Evolutionary conservation across 768 basidiomycete genomes (phyloP).

Genomic region (Holtermanniella nyarrowii): DNA sequence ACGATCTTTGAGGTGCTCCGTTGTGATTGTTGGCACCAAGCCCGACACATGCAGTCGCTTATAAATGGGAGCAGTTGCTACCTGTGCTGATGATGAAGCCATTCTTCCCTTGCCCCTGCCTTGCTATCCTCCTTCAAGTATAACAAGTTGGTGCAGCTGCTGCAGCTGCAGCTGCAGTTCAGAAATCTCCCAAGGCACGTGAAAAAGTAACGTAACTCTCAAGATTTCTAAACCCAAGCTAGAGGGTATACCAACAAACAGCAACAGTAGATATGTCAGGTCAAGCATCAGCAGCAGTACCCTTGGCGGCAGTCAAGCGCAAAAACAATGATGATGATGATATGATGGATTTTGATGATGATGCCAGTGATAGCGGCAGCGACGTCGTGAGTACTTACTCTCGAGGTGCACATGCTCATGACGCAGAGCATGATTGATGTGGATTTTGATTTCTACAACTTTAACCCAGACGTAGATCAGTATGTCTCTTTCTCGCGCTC

Average conservation of each 20-base stretch:
- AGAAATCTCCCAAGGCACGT: no score
- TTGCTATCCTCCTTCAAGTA: not conserved
- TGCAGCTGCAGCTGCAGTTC: no score
- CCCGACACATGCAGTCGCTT: constrained; percentile 31
- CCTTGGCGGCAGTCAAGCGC: constrained; percentile 20
- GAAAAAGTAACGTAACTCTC: no score
- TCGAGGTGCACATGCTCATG: not conserved
- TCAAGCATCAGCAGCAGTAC: constrained; percentile 8
- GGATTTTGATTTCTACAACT: constrained; percentile 88
- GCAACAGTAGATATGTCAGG: no score
- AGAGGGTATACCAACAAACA: no score
- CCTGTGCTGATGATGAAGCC: not conserved
- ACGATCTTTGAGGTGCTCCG: constrained; percentile 26
- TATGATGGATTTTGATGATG: constrained; percentile 21
- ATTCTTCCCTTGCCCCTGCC: not conserved
- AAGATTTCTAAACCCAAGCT: no score
- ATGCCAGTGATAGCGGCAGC: constrained; percentile 26
- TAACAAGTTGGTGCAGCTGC: no score
- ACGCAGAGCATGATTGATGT: constrained; percentile 63
- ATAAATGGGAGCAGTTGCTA: no score
- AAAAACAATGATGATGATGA: constrained; percentile 34
- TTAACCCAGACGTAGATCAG: constrained; percentile 76
- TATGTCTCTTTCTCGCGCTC: constrained; percentile 10
- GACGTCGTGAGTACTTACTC: constrained; percentile 29
- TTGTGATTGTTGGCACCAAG: constrained; percentile 24